A percentile compares a stretch with the other conserved stretches of the same genome.
phyloP scores from a whole-genome alignment of 306 rosid species.

The Casuarina cunninghamiana region DNA sequence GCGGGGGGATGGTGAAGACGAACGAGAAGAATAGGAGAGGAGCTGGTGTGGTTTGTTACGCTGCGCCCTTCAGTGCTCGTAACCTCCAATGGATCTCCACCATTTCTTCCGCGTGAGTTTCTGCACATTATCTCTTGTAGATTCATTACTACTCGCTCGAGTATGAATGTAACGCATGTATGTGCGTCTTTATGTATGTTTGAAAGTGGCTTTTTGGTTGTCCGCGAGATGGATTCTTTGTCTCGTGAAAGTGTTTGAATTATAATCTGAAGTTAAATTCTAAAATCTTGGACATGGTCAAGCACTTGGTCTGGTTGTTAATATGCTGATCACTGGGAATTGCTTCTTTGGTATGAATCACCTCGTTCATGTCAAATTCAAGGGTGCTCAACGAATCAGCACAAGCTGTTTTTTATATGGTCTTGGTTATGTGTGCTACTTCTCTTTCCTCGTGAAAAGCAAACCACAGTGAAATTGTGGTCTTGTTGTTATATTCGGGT shows the following conservation, averaged over 20 bases:
- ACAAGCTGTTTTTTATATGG: too few species aligned
- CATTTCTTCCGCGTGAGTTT: constrained; percentile 55
- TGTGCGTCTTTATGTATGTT: not conserved
- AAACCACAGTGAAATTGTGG: not conserved
- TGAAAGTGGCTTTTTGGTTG: not conserved
- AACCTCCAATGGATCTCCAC: constrained; percentile 64
- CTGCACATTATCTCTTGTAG: constrained; percentile 8
- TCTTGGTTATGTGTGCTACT: not conserved
- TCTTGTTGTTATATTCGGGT: not conserved
- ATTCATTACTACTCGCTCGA: not conserved
- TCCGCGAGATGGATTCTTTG: not conserved
- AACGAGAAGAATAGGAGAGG: constrained; percentile 32
- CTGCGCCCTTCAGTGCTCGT: constrained; percentile 51
- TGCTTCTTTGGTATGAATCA: not conserved
- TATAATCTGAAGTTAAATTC: not conserved
- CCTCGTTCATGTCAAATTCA: too few species aligned
- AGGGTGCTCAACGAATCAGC: too few species aligned
- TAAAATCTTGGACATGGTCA: not conserved
- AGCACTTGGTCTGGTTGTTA: not conserved
- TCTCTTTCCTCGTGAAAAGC: not conserved
- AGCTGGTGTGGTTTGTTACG: constrained; percentile 45
- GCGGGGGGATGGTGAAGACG: constrained; percentile 24
- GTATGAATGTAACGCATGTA: not conserved
- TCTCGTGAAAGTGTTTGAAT: not conserved
- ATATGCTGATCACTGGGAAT: not conserved